Evolutionary conservation across 306 rosid genomes (phyloP), one percentile per base, ranked within the genome.

Genomic region (Trifolium dubium): DNA sequence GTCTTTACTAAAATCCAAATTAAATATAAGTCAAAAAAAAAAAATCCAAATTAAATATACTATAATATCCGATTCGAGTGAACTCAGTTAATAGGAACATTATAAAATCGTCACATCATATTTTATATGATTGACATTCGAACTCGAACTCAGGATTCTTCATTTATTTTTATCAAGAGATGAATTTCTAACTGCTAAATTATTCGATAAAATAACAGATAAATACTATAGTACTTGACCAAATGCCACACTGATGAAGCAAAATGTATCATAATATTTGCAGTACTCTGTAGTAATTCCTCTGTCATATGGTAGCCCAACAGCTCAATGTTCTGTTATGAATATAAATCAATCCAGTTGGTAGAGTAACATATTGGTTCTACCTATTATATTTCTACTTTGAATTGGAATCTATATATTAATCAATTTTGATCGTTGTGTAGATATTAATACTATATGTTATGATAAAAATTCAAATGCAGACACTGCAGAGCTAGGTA

Each of bases 1-100:
- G 67, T 34, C 23, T 65, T 65, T 64, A 51, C 61, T 75, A 60
- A n/a, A 14, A 8, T 66, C 63, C n/a, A 60, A 51, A 51, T n/a
- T 51, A 49, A 10, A n/a, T n/a, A n/a, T n/a, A n/a, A n/a, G n/a
- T n/a, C n/a, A n/a, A n/a, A n/a, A n/a, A n/a, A n/a, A n/a, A n/a
- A n/a, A n/a, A n/a, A n/a, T n/a, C n/a, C n/a, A n/a, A n/a, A n/a
- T n/a, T n/a, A n/a, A n/a, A n/a, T 23, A 23, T 1, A 23, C 23
- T 23, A 23, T 23, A 23, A 1, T 23, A 1, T 1, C 23, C 1
- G 1, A 23, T 23, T 23, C 23, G 23, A 23, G 23, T 23, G 23
- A 23, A 23, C 1, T 23, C 23, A 23, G 1, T 23, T 23, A 23
- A 23, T 1, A 23, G 23, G 23, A 1, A 23, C 23, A 23, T 23